These are phyloP conservation scores for Leccinum subtestaceum DNA, from an alignment of 768 basidiomycete species.

Conservation along the genomic window DNA sequence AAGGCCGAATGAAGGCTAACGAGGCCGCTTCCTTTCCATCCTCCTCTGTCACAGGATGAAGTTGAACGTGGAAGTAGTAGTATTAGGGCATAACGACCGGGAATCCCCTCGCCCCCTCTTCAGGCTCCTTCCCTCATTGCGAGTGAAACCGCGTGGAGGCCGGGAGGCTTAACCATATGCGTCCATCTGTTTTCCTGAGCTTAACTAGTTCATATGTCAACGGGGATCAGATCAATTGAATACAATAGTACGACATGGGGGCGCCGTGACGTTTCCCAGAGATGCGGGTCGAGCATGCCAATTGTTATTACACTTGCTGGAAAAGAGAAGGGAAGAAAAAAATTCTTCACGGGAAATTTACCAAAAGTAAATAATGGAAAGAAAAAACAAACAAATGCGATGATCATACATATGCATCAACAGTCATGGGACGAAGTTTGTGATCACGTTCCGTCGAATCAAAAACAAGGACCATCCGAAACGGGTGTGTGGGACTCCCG, in stretches of 20 bases:
- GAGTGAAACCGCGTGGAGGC: slow-evolving; percentile 26
- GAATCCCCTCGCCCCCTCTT: slow-evolving; percentile 2
- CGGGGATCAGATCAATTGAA: slow-evolving; percentile 38
- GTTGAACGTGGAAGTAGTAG: slow-evolving; percentile 9
- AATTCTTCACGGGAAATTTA: slow-evolving; percentile 20
- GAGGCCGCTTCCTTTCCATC: neutral
- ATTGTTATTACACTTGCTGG: neutral
- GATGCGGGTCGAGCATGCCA: slow-evolving; percentile 13
- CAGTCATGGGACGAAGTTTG: slow-evolving; percentile 1
- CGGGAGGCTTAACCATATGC: slow-evolving; percentile 30
- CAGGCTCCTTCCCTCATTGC: slow-evolving; percentile 6
- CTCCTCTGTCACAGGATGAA: neutral
- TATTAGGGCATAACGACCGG: slow-evolving; percentile 15
- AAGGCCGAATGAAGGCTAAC: neutral
- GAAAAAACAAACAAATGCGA: slow-evolving; percentile 11
- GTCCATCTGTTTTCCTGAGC: slow-evolving; percentile 30
- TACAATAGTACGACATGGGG: slow-evolving; percentile 26
- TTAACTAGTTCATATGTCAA: slow-evolving; percentile 17
- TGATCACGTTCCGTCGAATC: neutral
- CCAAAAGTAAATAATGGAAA: slow-evolving; percentile 15
- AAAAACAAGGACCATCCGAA: slow-evolving; percentile 11
- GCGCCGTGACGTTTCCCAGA: slow-evolving; percentile 22
- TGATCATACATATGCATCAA: slow-evolving; percentile 1
- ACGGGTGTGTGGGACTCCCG: neutral
- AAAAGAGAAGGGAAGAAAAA: neutral